Evolutionary conservation across 2,329 filamentous ascomycete genomes (phyloP), one percentile per base, ranked within the genome.

Genomic region (Calonectria pteridis): DNA sequence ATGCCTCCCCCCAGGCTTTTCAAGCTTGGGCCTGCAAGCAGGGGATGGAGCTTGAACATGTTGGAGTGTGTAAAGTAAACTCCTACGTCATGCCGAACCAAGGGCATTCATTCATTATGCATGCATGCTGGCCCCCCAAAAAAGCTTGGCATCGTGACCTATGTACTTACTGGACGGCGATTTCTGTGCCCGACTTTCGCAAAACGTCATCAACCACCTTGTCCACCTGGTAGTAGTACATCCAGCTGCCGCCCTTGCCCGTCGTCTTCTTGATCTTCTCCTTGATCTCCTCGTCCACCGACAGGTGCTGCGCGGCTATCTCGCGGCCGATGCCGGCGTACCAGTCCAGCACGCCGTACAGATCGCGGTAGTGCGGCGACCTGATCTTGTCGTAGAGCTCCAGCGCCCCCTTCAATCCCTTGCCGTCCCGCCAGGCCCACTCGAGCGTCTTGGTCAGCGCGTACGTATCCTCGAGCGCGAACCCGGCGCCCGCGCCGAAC

Each of bases 401-500:
- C 55, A 83, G 64, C 6, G 79, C 81, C 16, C 55, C 74, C 5
- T 65, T 35, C 11, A 82, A 10, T 2, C 74, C 75, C 29, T 71
- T 65, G 11, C 73, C 73, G 1, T 67, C 67, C 5, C 58, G 62
- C 67, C 73, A 78, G 4, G 81, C 72, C 79, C 81, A 81, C 16
- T 81, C 77, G 9, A 83, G 46, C 23, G 72, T 71, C 62, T 73
- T 78, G 1, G 77, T 55, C 4, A 83, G 66, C 26, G 78, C 75
- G 18, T 78, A 83, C 0, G 78, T 79, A 29, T 83, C 82, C 67
- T 85, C 83, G 59, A 85, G 77, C 3, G 83, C 84, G n/a, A 85
- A 85, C 0, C 83, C 84, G 0, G 84, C 84, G 0, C 84, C 84
- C 0, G 84, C 83, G 0, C 84, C 84, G 50, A 86, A 86, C 0